Evolutionary conservation across 805 yeast genomes (phyloP).

Genomic region (Ogataea corticis): DNA sequence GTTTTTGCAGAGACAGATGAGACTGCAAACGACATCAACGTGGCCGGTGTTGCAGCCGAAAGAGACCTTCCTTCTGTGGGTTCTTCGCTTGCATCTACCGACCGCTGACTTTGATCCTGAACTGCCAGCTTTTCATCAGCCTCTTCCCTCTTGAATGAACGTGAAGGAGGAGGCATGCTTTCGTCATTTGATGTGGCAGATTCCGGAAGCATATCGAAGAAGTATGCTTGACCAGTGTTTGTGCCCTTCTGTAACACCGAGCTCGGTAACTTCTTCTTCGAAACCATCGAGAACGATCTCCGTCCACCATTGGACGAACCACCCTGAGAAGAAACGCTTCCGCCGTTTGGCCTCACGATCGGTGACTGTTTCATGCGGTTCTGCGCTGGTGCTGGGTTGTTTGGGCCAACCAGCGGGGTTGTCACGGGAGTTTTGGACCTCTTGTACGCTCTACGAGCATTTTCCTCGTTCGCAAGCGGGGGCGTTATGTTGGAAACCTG

Average conservation of each 20-base stretch:
- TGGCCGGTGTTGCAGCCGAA: conserved; percentile 33
- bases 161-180: conserved; percentile 29
- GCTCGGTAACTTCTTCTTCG: conserved; percentile 8
- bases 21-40: conserved; percentile 31
- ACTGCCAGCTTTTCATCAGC: not conserved
- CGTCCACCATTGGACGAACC: conserved; percentile 7
- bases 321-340: conserved; percentile 8
- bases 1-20: conserved; percentile 14
- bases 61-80: conserved; percentile 12
- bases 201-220: conserved; percentile 35
- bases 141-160: conserved; percentile 8
- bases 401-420: conserved; percentile 41
- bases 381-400: conserved; percentile 14
- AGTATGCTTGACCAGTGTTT: conserved; percentile 8
- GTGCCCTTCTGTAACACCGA: not conserved
- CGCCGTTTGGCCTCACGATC: conserved; percentile 28
- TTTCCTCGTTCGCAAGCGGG: conserved; percentile 24
- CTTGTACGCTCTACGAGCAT: conserved; percentile 24
- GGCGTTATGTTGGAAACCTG: conserved; percentile 21
- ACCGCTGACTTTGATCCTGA: not conserved
- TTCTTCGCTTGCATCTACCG: not conserved
- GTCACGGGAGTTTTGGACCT: conserved; percentile 41
- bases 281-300: conserved; percentile 9
- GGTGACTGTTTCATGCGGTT: conserved; percentile 38
- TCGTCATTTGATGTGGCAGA: conserved; percentile 31